phyloP scores from a whole-genome alignment of 2,329 filamentous ascomycete genomes.

The Cladosporium phlei region DNA sequence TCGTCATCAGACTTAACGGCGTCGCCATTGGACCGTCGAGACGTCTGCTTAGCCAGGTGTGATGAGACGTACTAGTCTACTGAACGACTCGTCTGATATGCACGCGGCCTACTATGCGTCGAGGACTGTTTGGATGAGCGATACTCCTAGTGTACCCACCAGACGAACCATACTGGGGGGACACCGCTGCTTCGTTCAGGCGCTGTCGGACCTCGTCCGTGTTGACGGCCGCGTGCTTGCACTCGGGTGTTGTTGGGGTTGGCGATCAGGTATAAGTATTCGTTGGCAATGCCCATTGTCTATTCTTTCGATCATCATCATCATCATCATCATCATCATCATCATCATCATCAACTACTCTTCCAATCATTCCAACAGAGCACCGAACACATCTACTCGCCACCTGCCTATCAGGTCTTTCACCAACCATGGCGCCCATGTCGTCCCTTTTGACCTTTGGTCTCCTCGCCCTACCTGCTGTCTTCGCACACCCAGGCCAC shows the following conservation, averaged over 20 bases:
- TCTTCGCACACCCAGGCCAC: conserved; percentile 22
- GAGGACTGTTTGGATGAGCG: too few species aligned
- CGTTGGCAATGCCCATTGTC: background rate
- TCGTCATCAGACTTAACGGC: background rate
- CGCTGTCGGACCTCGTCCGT: too few species aligned
- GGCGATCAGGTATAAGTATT: background rate
- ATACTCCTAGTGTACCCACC: too few species aligned
- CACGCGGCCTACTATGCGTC: background rate
- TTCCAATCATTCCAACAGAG: background rate
- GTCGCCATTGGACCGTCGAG: conserved; percentile 1
- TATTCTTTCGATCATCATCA: background rate
- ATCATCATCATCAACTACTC: background rate
- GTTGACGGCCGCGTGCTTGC: background rate
- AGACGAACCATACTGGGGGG: background rate
- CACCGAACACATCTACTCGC: too few species aligned
- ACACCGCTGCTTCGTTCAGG: background rate
- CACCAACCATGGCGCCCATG: conserved; percentile 3
- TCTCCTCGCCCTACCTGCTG: conserved; percentile 3
- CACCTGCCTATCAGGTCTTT: too few species aligned
- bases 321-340: background rate
- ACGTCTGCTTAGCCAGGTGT: conserved; percentile 1
- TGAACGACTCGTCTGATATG: conserved; percentile 1
- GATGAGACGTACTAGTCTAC: background rate
- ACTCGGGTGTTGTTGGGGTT: background rate
- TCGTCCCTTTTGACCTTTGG: conserved; percentile 7